Percentiles rank a stretch among this genome's conserved stretches.
phyloP scores from a whole-genome alignment of 495 filamentous ascomycete species.

The Tuber borchii region DNA sequence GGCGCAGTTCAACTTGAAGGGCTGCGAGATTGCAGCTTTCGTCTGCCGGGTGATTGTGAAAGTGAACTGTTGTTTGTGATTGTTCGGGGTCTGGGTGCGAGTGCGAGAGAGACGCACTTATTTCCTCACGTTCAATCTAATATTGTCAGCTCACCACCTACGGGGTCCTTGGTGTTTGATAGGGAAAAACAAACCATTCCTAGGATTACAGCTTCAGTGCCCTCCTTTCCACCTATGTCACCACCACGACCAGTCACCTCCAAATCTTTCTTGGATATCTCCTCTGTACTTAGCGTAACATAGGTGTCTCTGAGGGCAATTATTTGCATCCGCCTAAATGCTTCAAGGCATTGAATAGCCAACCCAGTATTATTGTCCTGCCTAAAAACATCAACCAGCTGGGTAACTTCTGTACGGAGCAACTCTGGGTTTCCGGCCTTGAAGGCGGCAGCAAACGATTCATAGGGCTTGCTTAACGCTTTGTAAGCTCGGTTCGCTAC shows the following conservation, averaged over 20 bases:
- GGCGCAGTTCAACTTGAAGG: slow-evolving; percentile 39
- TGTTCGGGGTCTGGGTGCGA: slow-evolving; percentile 26
- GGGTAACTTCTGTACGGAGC: slow-evolving; percentile 37
- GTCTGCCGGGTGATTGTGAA: slow-evolving; percentile 35
- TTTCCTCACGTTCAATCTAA: slow-evolving; percentile 41
- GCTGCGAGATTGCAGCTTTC: slow-evolving; percentile 36
- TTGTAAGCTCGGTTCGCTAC: slow-evolving; percentile 54
- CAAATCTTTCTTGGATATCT: slow-evolving; percentile 41
- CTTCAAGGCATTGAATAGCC: slow-evolving; percentile 40
- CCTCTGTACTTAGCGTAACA: slow-evolving; percentile 39
- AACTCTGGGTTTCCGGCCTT: slow-evolving; percentile 51
- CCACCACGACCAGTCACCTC: slow-evolving; percentile 38
- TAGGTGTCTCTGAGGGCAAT: slow-evolving; percentile 40
- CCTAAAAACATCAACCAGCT: slow-evolving; percentile 32
- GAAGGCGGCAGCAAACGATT: slow-evolving; percentile 62
- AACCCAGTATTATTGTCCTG: slow-evolving; percentile 41
- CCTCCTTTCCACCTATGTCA: slow-evolving; percentile 38
- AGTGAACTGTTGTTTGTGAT: slow-evolving; percentile 40
- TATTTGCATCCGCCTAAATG: slow-evolving; percentile 39
- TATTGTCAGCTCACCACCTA: neutral
- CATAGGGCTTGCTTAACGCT: slow-evolving; percentile 62
- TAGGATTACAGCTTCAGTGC: slow-evolving; percentile 39
- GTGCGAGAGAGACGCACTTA: slow-evolving; percentile 38
- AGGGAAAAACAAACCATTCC: slow-evolving; percentile 34
- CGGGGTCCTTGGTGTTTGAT: neutral